phyloP scores from a whole-genome alignment of 1,139 yeast genomes.

The Saccharomyces hybrid region DNA sequence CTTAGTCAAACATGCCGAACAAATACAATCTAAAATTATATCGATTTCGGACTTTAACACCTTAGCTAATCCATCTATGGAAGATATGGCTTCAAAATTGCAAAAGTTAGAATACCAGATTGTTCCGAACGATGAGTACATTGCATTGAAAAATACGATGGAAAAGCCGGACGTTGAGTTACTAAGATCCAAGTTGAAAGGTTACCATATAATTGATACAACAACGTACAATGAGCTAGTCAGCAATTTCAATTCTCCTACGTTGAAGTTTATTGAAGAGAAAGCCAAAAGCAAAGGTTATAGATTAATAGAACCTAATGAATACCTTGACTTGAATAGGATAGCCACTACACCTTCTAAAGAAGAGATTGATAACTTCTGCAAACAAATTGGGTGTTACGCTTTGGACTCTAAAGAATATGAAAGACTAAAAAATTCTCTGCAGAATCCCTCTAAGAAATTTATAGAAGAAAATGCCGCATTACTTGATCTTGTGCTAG shows the following conservation, averaged over 20 bases:
- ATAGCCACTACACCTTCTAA: slow-evolving; percentile 2
- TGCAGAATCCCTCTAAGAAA: slow-evolving; percentile 4
- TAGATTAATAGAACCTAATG: slow-evolving; percentile 6
- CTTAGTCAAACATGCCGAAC: slow-evolving; percentile 16
- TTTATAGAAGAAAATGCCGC: slow-evolving; percentile 3
- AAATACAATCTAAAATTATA: slow-evolving; percentile 3
- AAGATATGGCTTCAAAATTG: slow-evolving; percentile 19
- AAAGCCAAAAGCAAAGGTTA: slow-evolving; percentile 1
- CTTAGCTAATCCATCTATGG: slow-evolving; percentile 3
- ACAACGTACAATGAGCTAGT: slow-evolving; percentile 27
- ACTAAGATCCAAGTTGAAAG: slow-evolving; percentile 26
- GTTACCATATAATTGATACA: slow-evolving; percentile 15
- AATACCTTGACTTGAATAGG: slow-evolving; percentile 7
- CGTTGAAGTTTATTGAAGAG: slow-evolving; percentile 3
- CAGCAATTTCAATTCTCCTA: slow-evolving; percentile 17
- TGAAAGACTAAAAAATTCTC: slow-evolving; percentile 3
- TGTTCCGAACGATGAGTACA: slow-evolving; percentile 29
- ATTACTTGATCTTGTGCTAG: neutral
- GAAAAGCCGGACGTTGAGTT: slow-evolving; percentile 14
- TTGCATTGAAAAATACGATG: slow-evolving; percentile 13
- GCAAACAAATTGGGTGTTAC: neutral
- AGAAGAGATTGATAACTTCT: neutral
- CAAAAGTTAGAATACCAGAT: slow-evolving; percentile 27
- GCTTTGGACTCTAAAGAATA: slow-evolving; percentile 3
- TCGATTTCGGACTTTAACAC: slow-evolving; percentile 1